These are phyloP conservation scores for Chaetothyriales sp. DNA, from an alignment of 2,329 filamentous ascomycete species.

Conservation along the genomic window DNA sequence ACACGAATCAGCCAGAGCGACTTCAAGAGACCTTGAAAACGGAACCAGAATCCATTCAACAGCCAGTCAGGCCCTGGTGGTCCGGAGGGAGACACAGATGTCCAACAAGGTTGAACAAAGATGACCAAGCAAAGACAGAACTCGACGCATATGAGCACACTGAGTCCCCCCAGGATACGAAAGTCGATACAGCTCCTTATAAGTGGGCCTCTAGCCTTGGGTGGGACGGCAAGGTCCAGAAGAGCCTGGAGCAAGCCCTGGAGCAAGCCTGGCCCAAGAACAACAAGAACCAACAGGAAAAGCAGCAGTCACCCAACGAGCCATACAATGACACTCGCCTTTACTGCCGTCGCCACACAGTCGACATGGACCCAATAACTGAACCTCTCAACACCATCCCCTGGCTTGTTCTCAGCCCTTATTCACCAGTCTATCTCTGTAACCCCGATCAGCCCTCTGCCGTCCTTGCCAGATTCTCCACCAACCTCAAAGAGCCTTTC, in stretches of 20 bases:
- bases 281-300: not conserved
- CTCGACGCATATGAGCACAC: constrained; percentile 9
- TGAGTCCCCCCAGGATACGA: not conserved
- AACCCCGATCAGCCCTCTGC: constrained; percentile 8
- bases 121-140: constrained; percentile 10
- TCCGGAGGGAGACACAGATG: constrained; percentile 1
- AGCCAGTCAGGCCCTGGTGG: not conserved
- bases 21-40: constrained; percentile 3
- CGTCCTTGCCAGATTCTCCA: not conserved
- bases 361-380: constrained; percentile 20
- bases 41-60: constrained; percentile 2
- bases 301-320: not conserved
- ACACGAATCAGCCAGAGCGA: constrained; percentile 4
- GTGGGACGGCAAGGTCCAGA: constrained; percentile 9
- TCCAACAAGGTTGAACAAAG: constrained; percentile 8
- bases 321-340: not conserved
- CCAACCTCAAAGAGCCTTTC: not conserved
- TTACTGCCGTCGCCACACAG: not conserved
- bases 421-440: constrained; percentile 36
- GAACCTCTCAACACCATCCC: constrained; percentile 25
- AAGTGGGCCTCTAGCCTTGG: constrained; percentile 10
- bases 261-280: not conserved
- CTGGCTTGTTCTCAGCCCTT: constrained; percentile 36
- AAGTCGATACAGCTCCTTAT: not conserved
- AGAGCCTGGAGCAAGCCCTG: not conserved